Evolutionary conservation across 1,139 yeast species (phyloP).

Genomic region (Sugiyamaella japonica): DNA sequence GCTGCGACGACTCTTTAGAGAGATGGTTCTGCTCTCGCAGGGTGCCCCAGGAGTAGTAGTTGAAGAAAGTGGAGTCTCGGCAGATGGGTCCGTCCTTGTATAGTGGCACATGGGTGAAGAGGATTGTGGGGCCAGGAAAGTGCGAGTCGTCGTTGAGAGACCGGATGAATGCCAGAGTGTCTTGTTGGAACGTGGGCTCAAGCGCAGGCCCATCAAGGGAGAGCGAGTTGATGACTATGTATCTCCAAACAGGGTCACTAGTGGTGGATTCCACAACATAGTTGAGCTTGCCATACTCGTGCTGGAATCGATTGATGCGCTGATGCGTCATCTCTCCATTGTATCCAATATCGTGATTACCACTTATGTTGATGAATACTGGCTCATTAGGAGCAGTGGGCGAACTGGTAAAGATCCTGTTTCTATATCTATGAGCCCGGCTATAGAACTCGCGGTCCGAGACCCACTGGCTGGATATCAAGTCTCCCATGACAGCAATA

Average conservation of each 20-base stretch:
- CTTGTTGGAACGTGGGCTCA: slow-evolving; percentile 65
- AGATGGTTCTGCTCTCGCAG: slow-evolving; percentile 88
- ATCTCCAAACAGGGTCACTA: slow-evolving; percentile 52
- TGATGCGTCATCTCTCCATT: slow-evolving; percentile 93
- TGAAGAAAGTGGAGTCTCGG: slow-evolving; percentile 76
- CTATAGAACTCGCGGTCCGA: slow-evolving; percentile 78
- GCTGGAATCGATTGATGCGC: slow-evolving; percentile 76
- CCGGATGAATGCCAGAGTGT: slow-evolving; percentile 72
- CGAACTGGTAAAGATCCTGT: slow-evolving; percentile 34
- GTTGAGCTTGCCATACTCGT: slow-evolving; percentile 79
- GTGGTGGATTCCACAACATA: slow-evolving; percentile 46
- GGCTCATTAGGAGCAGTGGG: slow-evolving; percentile 37
- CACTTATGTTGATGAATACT: slow-evolving; percentile 72
- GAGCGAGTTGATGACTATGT: slow-evolving; percentile 81
- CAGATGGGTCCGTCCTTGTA: slow-evolving; percentile 80
- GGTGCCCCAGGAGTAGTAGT: slow-evolving; percentile 61
- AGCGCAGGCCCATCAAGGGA: slow-evolving; percentile 89
- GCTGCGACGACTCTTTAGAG: slow-evolving; percentile 61
- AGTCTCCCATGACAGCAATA: slow-evolving; percentile 89
- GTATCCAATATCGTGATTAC: slow-evolving; percentile 95
- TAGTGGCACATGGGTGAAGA: slow-evolving; percentile 88
- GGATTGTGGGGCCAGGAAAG: slow-evolving; percentile 75
- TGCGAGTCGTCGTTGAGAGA: slow-evolving; percentile 47
- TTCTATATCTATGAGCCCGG: slow-evolving; percentile 70
- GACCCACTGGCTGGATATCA: slow-evolving; percentile 96